Evolutionary conservation across 1,284 basidiomycete species (phyloP).

Genomic region (Leccinum subfulvum): DNA sequence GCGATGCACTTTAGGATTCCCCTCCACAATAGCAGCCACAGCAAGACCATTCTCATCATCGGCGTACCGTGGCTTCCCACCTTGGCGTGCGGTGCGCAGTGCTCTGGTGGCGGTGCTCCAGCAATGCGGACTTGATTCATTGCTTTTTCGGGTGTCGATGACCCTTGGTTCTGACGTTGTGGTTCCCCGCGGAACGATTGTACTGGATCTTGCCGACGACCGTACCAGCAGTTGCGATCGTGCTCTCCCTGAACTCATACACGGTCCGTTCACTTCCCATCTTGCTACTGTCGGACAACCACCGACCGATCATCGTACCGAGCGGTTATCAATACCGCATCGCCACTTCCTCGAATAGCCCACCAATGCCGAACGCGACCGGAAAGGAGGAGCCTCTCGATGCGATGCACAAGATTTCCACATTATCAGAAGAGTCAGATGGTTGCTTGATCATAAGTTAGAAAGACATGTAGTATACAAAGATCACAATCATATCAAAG

Average conservation of each 20-base stretch:
- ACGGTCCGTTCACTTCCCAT: background rate
- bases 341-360: background rate
- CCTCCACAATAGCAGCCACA: background rate
- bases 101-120: background rate
- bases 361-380: background rate
- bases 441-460: background rate
- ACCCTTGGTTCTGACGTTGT: background rate
- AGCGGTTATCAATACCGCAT: background rate
- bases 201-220: background rate
- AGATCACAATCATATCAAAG: background rate
- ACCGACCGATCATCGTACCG: background rate
- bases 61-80: conserved; percentile 13
- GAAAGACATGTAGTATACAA: conserved; percentile 8
- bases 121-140: conserved; percentile 2
- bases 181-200: conserved; percentile 2
- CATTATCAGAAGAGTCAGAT: too few species aligned
- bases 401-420: background rate
- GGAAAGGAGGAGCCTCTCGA: background rate
- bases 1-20: conserved; percentile 23
- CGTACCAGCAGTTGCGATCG: background rate
- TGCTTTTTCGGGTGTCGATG: background rate
- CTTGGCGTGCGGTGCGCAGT: conserved; percentile 6
- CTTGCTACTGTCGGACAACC: background rate
- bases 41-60: conserved; percentile 25
- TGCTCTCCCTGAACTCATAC: background rate